Evolutionary conservation across 495 filamentous ascomycete genomes (phyloP).

Genomic region (Trichoderma erinaceum): DNA sequence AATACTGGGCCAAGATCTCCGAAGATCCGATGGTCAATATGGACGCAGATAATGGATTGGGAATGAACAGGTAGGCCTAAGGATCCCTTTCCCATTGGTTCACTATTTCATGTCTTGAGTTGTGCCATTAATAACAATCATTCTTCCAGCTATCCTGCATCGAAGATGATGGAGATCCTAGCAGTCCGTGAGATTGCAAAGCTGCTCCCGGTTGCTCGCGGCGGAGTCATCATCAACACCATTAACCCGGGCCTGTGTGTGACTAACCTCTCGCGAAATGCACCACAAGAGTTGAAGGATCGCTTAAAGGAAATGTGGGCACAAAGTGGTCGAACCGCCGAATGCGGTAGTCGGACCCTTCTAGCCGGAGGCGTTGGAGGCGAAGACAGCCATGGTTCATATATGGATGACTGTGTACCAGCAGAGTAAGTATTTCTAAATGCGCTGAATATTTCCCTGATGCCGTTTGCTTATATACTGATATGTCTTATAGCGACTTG

Average conservation of each 20-base stretch:
- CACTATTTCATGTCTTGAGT: background rate
- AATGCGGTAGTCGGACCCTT: slow-evolving; percentile 28
- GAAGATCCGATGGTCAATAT: background rate
- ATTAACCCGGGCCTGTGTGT: slow-evolving; percentile 40
- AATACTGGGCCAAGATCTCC: background rate
- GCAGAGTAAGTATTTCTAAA: slow-evolving; percentile 10
- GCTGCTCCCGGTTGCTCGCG: slow-evolving; percentile 21
- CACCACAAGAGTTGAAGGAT: background rate
- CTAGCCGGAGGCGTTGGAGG: slow-evolving; percentile 24
- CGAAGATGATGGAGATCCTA: slow-evolving; percentile 50
- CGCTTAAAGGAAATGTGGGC: background rate
- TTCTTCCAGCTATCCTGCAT: slow-evolving; percentile 32
- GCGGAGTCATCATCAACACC: slow-evolving; percentile 47
- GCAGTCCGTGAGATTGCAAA: slow-evolving; percentile 41
- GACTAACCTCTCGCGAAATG: background rate
- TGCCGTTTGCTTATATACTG: background rate
- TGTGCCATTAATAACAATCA: background rate
- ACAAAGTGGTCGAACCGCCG: slow-evolving; percentile 22
- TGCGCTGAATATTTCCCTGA: background rate
- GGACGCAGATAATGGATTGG: background rate
- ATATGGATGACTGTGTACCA: slow-evolving; percentile 23
- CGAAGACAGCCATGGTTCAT: slow-evolving; percentile 24
- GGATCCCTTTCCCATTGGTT: background rate
- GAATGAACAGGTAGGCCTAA: background rate
- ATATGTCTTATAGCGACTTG: background rate